Conservation (phyloP, 495 filamentous ascomycete genomes). For the Aspergillus cavernicola region DNA sequence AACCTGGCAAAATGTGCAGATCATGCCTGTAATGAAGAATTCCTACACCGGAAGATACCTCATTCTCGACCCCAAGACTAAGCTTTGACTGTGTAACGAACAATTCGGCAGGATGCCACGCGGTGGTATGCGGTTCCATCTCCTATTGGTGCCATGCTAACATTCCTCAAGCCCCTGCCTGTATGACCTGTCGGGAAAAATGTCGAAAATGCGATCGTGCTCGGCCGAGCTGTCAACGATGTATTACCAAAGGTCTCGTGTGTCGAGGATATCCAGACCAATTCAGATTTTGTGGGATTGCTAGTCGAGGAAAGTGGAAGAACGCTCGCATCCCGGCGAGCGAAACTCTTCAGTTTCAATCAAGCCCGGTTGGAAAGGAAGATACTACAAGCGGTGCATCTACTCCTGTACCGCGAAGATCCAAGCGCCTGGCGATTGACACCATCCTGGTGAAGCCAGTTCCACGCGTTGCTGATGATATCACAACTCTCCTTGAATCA, state of each 20-base stretch:
- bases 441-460: not conserved
- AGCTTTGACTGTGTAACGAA: not conserved
- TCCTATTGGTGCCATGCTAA: not conserved
- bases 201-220: conserved; percentile 31
- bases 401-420: not conserved
- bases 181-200: conserved; percentile 32
- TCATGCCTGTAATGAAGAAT: no score
- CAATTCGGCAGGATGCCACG: conserved; percentile 9
- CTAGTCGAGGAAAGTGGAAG: conserved; percentile 39
- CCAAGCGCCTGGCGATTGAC: conserved; percentile 1
- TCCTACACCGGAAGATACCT: no score
- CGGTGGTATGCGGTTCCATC: conserved; percentile 6
- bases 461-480: not conserved
- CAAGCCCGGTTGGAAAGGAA: not conserved
- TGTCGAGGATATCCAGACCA: conserved; percentile 41
- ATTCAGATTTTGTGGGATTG: conserved; percentile 37
- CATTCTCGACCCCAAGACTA: no score
- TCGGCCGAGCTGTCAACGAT: conserved; percentile 26
- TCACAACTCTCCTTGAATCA: conserved; percentile 3
- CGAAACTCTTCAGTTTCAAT: not conserved
- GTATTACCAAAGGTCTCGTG: conserved; percentile 26
- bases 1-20: no score
- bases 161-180: conserved; percentile 21
- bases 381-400: not conserved
- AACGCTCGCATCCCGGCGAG: conserved; percentile 17